Evolutionary conservation across 768 basidiomycete genomes (phyloP).

Genomic region (Macrocybe gigantea): DNA sequence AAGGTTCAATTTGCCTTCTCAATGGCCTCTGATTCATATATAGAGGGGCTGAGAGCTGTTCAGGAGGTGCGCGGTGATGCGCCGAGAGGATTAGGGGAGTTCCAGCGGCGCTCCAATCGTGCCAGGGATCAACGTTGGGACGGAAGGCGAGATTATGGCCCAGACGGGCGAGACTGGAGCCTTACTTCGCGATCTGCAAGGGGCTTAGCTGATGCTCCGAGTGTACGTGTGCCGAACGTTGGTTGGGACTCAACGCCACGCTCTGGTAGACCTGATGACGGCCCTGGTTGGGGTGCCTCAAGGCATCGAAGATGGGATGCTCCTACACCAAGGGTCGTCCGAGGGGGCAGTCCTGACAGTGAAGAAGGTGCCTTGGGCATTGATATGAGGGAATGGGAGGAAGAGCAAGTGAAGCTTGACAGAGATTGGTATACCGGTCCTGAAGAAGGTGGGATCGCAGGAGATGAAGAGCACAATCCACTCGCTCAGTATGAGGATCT

Average conservation of each 20-base stretch:
- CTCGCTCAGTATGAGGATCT: slow-evolving; percentile 92
- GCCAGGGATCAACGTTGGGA: slow-evolving; percentile 49
- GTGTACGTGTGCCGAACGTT: slow-evolving; percentile 85
- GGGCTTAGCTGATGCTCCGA: slow-evolving; percentile 58
- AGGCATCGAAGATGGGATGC: slow-evolving; percentile 70
- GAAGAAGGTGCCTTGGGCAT: slow-evolving; percentile 59
- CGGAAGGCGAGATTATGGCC: slow-evolving; percentile 32
- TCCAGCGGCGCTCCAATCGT: slow-evolving; percentile 87
- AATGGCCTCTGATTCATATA: slow-evolving; percentile 1
- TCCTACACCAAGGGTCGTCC: slow-evolving; percentile 65
- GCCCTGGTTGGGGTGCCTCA: slow-evolving; percentile 57
- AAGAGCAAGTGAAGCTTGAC: slow-evolving; percentile 88
- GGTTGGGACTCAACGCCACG: slow-evolving; percentile 94
- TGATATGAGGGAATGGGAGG: slow-evolving; percentile 92
- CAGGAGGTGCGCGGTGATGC: slow-evolving; percentile 52
- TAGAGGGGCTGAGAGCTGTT: slow-evolving; percentile 66
- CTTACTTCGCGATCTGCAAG: slow-evolving; percentile 59
- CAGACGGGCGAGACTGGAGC: slow-evolving; percentile 41
- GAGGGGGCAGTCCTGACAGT: slow-evolving; percentile 66
- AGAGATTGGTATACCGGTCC: slow-evolving; percentile 95
- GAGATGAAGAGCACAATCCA: slow-evolving; percentile 90
- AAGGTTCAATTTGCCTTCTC: not conserved
- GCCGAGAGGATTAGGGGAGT: slow-evolving; percentile 84
- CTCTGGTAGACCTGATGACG: slow-evolving; percentile 44
- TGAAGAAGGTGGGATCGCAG: slow-evolving; percentile 80